phyloP scores from a whole-genome alignment of 345 rosid species.

The Populus davidiana region DNA sequence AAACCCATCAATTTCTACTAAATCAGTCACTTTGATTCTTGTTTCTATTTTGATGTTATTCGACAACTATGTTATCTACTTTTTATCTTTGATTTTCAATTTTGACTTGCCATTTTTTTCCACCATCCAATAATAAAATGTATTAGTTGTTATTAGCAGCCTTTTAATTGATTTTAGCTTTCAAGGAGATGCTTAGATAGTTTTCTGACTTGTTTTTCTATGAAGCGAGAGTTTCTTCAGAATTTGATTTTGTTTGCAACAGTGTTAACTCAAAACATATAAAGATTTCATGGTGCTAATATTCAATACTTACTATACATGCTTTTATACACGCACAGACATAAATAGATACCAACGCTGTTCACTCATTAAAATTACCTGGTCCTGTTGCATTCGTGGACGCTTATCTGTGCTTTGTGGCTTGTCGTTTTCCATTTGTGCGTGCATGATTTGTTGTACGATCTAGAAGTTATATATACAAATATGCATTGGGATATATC shows the following conservation, averaged over 20 bases:
- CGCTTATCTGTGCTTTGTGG: neutral
- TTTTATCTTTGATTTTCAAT: neutral
- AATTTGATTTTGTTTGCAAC: neutral
- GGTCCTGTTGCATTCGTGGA: neutral
- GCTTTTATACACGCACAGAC: neutral
- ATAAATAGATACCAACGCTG: neutral
- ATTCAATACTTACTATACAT: neutral
- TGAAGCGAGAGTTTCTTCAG: neutral
- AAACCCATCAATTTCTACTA: neutral
- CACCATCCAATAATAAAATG: neutral
- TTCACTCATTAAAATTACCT: neutral
- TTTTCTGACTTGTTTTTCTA: neutral
- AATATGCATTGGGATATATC: neutral
- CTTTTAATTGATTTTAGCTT: neutral
- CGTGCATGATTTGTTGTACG: neutral
- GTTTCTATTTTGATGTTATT: neutral
- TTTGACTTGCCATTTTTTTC: neutral
- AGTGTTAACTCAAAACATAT: neutral
- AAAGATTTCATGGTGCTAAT: neutral
- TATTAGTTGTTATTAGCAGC: neutral
- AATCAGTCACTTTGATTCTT: neutral
- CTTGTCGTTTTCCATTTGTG: neutral
- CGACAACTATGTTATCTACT: neutral
- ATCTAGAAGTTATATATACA: neutral
- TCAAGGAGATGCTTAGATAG: neutral